Conservation (phyloP, 2,329 filamentous ascomycete species). For the Phyllosticta citribraziliensis region DNA sequence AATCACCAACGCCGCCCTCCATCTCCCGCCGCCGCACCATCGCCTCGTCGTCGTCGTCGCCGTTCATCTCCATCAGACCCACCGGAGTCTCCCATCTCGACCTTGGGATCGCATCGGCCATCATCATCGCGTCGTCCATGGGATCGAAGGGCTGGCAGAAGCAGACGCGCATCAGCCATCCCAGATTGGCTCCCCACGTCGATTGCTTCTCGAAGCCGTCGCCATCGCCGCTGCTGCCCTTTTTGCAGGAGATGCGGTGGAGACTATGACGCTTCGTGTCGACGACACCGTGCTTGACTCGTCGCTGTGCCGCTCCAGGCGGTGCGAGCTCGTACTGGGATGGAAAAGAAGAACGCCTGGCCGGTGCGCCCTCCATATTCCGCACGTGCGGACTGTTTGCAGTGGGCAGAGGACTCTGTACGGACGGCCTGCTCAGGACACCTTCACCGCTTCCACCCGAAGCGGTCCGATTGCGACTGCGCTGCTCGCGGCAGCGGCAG, state of each 20-base stretch:
- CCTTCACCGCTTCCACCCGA: background rate
- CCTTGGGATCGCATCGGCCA: background rate
- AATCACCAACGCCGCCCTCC: background rate
- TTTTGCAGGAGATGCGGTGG: background rate
- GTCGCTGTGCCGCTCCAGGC: background rate
- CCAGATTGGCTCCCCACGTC: conserved; percentile 11
- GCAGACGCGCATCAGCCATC: conserved; percentile 21
- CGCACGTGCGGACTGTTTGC: background rate
- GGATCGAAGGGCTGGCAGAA: conserved; percentile 27
- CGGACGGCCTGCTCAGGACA: background rate
- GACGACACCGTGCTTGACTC: background rate
- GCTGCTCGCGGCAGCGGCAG: background rate
- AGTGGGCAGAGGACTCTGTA: background rate
- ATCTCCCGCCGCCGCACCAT: background rate
- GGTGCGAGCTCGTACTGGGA: background rate
- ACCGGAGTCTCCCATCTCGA: background rate
- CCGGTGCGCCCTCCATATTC: background rate
- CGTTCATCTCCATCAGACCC: background rate
- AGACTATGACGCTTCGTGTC: background rate
- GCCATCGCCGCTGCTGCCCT: background rate
- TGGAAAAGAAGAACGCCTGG: background rate
- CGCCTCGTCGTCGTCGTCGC: background rate
- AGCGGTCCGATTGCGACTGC: background rate
- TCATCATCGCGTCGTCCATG: background rate
- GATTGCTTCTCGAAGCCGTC: background rate